phyloP scores from a whole-genome alignment of 139 green algal species.

The Chlamydomonas sphaeroides region DNA sequence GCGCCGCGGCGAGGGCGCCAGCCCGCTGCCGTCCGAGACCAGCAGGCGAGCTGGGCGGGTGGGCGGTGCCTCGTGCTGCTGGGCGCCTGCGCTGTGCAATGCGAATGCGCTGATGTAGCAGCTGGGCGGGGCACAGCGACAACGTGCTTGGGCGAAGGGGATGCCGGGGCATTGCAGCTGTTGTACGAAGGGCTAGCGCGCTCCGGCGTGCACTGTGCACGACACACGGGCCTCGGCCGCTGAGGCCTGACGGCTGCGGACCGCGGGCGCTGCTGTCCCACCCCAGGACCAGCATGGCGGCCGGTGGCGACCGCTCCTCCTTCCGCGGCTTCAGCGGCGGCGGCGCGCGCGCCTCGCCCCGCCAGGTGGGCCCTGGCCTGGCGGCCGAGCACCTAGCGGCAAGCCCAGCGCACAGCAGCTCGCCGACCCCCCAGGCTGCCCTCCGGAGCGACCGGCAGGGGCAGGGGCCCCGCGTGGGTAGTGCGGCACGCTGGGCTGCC shows the following conservation, averaged over 20 bases:
- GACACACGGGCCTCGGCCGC: too few species aligned
- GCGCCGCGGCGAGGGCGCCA: constrained; percentile 4
- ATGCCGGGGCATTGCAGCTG: neutral
- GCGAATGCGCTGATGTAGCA: too few species aligned
- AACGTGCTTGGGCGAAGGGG: neutral
- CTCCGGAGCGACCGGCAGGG: too few species aligned
- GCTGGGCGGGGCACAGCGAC: too few species aligned
- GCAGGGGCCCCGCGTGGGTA: too few species aligned
- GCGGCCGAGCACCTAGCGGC: too few species aligned
- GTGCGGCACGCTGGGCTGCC: too few species aligned
- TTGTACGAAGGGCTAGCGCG: neutral
- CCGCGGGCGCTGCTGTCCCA: neutral
- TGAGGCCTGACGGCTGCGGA: neutral
- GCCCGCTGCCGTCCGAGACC: constrained; percentile 18
- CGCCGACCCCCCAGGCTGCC: too few species aligned
- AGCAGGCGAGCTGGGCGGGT: neutral
- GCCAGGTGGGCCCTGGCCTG: neutral
- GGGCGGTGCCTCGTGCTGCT: neutral
- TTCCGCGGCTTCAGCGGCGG: neutral
- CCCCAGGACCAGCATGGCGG: neutral
- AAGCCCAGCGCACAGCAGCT: neutral
- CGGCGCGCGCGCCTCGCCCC: too few species aligned
- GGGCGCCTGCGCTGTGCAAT: too few species aligned
- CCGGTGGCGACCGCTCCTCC: neutral
- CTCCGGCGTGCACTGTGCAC: too few species aligned